Conservation (phyloP, 2,329 filamentous ascomycete genomes). For the Arthrobotrys musiformis region DNA sequence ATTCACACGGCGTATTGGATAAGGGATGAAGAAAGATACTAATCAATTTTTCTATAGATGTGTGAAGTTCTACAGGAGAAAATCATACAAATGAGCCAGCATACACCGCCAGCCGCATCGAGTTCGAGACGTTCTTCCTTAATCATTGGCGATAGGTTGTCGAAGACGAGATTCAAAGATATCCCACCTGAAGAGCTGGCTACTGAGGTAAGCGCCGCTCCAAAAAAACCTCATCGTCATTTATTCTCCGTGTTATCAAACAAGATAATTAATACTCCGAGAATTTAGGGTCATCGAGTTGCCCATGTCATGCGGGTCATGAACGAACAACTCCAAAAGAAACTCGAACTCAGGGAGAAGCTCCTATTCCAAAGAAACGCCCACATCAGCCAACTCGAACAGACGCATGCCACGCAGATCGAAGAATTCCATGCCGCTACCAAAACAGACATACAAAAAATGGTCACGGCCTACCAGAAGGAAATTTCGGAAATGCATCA, state of each 20-base stretch:
- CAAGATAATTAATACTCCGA: neutral
- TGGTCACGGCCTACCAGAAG: conserved; percentile 50
- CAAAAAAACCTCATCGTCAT: neutral
- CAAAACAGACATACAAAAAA: conserved; percentile 52
- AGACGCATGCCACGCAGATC: conserved; percentile 50
- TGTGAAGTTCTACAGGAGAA: conserved; percentile 53
- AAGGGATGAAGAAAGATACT: neutral
- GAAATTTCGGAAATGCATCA: conserved; percentile 54
- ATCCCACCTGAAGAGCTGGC: conserved; percentile 43
- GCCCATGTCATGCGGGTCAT: conserved; percentile 56
- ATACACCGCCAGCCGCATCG: conserved; percentile 27
- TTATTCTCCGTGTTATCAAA: neutral
- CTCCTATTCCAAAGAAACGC: conserved; percentile 52
- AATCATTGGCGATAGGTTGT: conserved; percentile 44
- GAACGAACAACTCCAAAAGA: conserved; percentile 55
- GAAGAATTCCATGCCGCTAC: conserved; percentile 55
- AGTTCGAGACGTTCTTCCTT: conserved; percentile 45
- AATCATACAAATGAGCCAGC: conserved; percentile 55
- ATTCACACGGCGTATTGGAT: neutral
- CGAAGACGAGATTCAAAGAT: conserved; percentile 46
- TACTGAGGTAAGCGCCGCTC: conserved; percentile 31
- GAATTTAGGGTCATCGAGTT: conserved; percentile 45
- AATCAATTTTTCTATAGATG: conserved; percentile 30
- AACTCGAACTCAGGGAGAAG: conserved; percentile 53
- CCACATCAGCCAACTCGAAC: conserved; percentile 55